These are phyloP conservation scores for Yamadazyma conglobata DNA, from an alignment of 1,139 yeast species.

Conservation along the genomic window DNA sequence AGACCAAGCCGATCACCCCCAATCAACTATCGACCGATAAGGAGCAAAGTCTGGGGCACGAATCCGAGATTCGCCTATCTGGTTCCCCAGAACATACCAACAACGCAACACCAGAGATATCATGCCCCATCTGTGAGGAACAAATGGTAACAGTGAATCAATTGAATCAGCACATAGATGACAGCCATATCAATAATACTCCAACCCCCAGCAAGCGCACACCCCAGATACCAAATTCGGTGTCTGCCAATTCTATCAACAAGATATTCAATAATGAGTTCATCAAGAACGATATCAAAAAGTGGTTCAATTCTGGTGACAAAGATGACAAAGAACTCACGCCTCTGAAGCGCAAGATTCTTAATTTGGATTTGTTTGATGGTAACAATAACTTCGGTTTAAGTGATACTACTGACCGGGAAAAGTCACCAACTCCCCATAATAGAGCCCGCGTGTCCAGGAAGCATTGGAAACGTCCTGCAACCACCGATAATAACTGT, in stretches of 20 bases:
- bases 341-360: constrained; percentile 22
- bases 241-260: constrained; percentile 8
- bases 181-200: constrained; percentile 40
- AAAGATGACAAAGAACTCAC: constrained; percentile 12
- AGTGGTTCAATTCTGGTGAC: constrained; percentile 18
- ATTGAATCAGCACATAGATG: constrained; percentile 72
- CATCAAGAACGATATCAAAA: constrained; percentile 19
- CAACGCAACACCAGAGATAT: too few species aligned
- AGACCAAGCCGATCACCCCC: too few species aligned
- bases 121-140: constrained; percentile 73
- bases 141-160: constrained; percentile 54
- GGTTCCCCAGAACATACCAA: too few species aligned
- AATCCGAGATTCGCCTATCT: too few species aligned
- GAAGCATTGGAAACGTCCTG: constrained; percentile 63
- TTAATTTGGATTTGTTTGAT: constrained; percentile 34
- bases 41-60: too few species aligned
- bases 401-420: constrained; percentile 16
- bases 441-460: constrained; percentile 34
- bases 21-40: too few species aligned
- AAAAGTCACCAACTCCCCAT: constrained; percentile 9
- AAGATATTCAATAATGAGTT: constrained; percentile 18
- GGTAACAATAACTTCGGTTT: constrained; percentile 31
- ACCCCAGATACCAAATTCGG: constrained; percentile 11
- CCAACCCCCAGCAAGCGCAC: constrained; percentile 12
- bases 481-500: constrained; percentile 30